Evolutionary conservation across 2,329 filamentous ascomycete species (phyloP).

Genomic region (Sporothrix pallida): DNA sequence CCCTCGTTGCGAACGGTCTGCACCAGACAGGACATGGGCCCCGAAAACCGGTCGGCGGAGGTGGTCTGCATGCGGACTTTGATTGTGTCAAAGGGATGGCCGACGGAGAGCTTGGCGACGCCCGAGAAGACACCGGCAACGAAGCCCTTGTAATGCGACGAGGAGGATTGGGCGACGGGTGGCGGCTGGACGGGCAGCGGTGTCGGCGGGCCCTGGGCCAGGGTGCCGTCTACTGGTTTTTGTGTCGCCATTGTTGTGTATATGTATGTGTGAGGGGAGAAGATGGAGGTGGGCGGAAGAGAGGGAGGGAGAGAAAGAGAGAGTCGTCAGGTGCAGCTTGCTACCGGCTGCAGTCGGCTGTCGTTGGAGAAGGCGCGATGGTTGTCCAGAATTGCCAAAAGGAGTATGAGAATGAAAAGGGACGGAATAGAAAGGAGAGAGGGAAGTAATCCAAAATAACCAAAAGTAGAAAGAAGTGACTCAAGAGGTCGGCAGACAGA

Average conservation of each 20-base stretch:
- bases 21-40: constrained; percentile 82
- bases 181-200: constrained; percentile 18
- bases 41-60: constrained; percentile 75
- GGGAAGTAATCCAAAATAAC: neutral
- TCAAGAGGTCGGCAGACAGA: neutral
- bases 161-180: constrained; percentile 38
- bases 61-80: constrained; percentile 96
- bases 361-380: neutral
- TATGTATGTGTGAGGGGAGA: neutral
- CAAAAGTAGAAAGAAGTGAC: constrained; percentile 9
- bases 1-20: constrained; percentile 89
- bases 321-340: neutral
- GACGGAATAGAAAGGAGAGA: neutral
- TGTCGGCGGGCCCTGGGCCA: neutral
- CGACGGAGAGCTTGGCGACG: constrained; percentile 81
- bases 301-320: too few species aligned
- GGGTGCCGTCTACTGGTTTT: constrained; percentile 13
- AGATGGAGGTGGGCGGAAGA: neutral
- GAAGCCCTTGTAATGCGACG: constrained; percentile 87
- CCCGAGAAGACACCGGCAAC: constrained; percentile 96
- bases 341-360: constrained; percentile 6
- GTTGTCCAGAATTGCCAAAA: neutral
- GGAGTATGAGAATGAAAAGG: neutral
- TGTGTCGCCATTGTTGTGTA: constrained; percentile 30
- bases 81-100: constrained; percentile 88